These are phyloP conservation scores for Termitomyces sp. DNA, from an alignment of 768 basidiomycete species.

Conservation along the genomic window DNA sequence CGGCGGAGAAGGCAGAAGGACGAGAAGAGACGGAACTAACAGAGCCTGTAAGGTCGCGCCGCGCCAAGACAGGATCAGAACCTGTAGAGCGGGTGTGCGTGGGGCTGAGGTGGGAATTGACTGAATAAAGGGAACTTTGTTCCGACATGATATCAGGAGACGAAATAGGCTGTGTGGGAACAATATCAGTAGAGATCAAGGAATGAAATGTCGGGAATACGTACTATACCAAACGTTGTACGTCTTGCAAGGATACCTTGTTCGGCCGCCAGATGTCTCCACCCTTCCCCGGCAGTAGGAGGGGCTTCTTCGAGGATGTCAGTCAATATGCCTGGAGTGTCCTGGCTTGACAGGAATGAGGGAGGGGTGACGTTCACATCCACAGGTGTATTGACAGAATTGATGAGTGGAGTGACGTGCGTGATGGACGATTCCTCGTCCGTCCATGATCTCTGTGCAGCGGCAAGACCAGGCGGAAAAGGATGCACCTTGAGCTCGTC, in stretches of 20 bases:
- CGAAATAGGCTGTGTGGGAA: constrained; percentile 34
- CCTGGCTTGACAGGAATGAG: constrained; percentile 13
- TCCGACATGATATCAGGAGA: constrained; percentile 43
- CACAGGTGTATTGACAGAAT: neutral
- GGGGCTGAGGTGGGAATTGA: constrained; percentile 51
- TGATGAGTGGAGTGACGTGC: constrained; percentile 4
- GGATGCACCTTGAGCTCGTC: constrained; percentile 19
- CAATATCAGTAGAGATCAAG: constrained; percentile 11
- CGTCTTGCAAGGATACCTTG: constrained; percentile 17
- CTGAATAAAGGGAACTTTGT: constrained; percentile 60
- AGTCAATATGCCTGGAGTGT: constrained; percentile 35
- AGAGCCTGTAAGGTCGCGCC: constrained; percentile 34
- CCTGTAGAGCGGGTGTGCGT: constrained; percentile 40
- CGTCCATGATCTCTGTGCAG: constrained; percentile 26
- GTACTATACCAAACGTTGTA: constrained; percentile 59
- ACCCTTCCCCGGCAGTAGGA: constrained; percentile 52
- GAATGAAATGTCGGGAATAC: constrained; percentile 19
- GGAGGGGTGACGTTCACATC: constrained; percentile 6
- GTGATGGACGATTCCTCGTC: constrained; percentile 14
- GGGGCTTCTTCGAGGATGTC: constrained; percentile 69
- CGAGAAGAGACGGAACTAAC: constrained; percentile 51
- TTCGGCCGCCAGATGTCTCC: constrained; percentile 48
- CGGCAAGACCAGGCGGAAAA: constrained; percentile 32
- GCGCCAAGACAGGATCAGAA: constrained; percentile 42
- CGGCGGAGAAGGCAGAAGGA: constrained; percentile 40